Base-by-base conservation (phyloP, 768 basidiomycete species). In the Lactifluus subvellereus region DNA sequence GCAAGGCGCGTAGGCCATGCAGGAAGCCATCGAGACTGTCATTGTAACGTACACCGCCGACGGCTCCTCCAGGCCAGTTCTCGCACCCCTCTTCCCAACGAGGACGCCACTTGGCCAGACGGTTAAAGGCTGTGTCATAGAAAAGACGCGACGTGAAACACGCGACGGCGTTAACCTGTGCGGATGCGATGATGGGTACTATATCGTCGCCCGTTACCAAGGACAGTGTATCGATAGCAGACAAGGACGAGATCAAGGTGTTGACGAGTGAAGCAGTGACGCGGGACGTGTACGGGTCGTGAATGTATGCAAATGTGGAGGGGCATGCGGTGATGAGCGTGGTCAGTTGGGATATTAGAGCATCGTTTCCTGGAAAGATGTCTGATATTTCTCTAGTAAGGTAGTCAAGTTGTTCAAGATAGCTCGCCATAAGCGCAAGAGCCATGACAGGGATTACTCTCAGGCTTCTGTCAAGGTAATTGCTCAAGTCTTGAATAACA, bases 271-370 rank as follows among this genome's bases (percentile, higher is more conserved):
- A 71, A 30, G 78, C 67, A 0, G 84, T 82, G 32, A 80, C 72
- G 43, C 78, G 76, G 6, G 80, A 71, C 6, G 83, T 78, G 57
- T 75, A 74, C 0, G 83, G 72, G 71, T 89, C 86, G 57, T 84
- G 81, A 47, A 91, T 70, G 70, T 83, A 88, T 64, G 91, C 79
- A 72, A 89, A 91, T 0, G 84, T 79, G 1, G 87, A 86, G 8
- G 85, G 80, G 49, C 61, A 72, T 1, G 74, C 66, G 3, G 71
- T 71, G 3, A 78, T 70, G 4, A 79, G 70, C 8, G 72, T 61
- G 20, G 62, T 61, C 7, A 75, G 59, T 33, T 71, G 71, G 2
- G 68, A 62, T 33, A 60, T 37, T 11, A 70, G 49, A 3, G 54
- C 13, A 8, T 70, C 68, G 30, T 70, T 72, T 30, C 72, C 71